Percentiles rank a stretch among this genome's conserved stretches.
Evolutionary conservation across 768 basidiomycete species (phyloP).

Genomic region (Pisolithus microcarpus): DNA sequence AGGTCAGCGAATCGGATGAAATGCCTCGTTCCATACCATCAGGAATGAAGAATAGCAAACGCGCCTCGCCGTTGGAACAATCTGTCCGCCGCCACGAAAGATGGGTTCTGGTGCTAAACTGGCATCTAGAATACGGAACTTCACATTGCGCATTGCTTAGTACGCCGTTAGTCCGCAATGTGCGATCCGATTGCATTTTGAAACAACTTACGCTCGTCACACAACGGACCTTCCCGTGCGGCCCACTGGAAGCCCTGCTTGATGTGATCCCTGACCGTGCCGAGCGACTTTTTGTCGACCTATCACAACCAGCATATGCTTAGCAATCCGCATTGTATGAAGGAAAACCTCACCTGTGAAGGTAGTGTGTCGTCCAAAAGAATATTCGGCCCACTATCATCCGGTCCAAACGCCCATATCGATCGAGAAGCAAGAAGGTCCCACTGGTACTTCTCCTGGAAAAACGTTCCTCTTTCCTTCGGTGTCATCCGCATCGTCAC

Average conservation of each 20-base stretch:
- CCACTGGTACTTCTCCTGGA: constrained; percentile 97
- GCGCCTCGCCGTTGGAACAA: constrained; percentile 96
- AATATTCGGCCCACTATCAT: constrained; percentile 90
- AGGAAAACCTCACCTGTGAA: constrained; percentile 55
- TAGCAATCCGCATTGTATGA: neutral
- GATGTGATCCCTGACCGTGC: constrained; percentile 87
- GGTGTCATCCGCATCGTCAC: constrained; percentile 93
- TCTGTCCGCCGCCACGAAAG: constrained; percentile 96
- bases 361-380: constrained; percentile 94
- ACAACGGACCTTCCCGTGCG: constrained; percentile 92
- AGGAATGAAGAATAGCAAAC: constrained; percentile 99
- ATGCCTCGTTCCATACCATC: constrained; percentile 55
- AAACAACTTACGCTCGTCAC: constrained; percentile 89
- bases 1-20: neutral
- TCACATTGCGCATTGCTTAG: constrained; percentile 95
- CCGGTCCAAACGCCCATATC: constrained; percentile 99
- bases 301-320: constrained; percentile 21
- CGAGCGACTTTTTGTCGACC: constrained; percentile 90
- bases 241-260: constrained; percentile 99
- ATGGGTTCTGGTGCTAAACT: constrained; percentile 92
- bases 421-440: constrained; percentile 94
- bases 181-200: neutral
- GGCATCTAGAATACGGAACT: constrained; percentile 93
- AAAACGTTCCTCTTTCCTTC: constrained; percentile 93
- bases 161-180: neutral